phyloP scores from a whole-genome alignment of 495 filamentous ascomycete genomes.

The Penicillium simplicissimum region DNA sequence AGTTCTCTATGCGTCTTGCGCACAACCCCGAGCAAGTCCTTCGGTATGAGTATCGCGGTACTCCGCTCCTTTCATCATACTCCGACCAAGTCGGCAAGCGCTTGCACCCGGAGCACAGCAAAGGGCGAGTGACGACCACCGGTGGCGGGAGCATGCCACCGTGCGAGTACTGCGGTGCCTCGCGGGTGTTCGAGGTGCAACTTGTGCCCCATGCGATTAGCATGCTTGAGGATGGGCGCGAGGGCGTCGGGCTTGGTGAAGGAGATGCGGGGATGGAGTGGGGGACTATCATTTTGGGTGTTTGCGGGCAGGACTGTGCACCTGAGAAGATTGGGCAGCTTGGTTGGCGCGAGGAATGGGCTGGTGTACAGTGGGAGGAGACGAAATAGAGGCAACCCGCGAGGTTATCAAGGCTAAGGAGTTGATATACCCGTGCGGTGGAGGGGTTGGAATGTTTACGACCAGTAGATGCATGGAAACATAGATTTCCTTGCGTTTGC shows the following conservation, averaged over 20 bases:
- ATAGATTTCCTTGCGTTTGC: conserved; percentile 3
- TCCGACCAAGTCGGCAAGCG: conserved; percentile 70
- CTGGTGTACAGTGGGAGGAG: conserved; percentile 97
- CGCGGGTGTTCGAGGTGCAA: conserved; percentile 88
- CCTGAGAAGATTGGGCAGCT: conserved; percentile 50
- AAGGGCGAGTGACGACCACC: conserved; percentile 30
- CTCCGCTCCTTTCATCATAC: conserved; percentile 79
- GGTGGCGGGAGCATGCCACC: conserved; percentile 58
- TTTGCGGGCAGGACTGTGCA: conserved; percentile 73
- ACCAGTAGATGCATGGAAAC: neutral
- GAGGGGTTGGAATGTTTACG: neutral
- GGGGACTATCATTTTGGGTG: conserved; percentile 91
- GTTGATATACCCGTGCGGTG: conserved; percentile 1
- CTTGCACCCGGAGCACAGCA: conserved; percentile 45
- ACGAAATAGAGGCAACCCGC: conserved; percentile 29
- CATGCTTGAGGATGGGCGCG: conserved; percentile 79
- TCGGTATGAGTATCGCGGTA: conserved; percentile 83
- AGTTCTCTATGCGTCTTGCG: conserved; percentile 78
- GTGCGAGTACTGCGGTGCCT: conserved; percentile 72
- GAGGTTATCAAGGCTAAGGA: neutral
- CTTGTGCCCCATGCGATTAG: conserved; percentile 86
- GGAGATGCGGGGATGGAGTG: conserved; percentile 91
- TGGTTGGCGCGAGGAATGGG: conserved; percentile 92
- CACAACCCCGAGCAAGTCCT: conserved; percentile 95
- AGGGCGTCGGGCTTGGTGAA: conserved; percentile 55